phyloP scores from a whole-genome alignment of 202 grass and related monocot genomes.

The Setaria italica region DNA sequence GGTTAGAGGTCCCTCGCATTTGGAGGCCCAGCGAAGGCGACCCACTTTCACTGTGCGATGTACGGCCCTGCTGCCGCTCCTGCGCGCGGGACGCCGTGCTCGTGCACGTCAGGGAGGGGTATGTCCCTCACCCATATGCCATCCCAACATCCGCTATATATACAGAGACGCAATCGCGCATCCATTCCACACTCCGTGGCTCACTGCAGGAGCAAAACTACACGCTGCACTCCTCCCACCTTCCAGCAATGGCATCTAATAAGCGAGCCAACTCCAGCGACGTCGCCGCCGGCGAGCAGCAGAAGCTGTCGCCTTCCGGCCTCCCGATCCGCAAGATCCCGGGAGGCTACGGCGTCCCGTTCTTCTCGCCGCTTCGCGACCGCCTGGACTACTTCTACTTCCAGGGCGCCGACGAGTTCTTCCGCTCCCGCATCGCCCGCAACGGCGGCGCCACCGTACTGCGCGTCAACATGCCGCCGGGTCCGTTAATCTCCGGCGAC shows the following conservation, averaged over 20 bases:
- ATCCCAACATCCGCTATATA: no score
- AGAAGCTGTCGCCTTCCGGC: constrained; percentile 50
- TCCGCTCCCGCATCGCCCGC: constrained; percentile 55
- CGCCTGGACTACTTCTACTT: constrained; percentile 83
- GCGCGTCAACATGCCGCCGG: constrained; percentile 67
- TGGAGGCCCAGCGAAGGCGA: no score
- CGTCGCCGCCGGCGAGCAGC: neutral
- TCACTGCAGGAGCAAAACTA: no score
- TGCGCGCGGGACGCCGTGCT: no score
- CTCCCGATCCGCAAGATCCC: constrained; percentile 59
- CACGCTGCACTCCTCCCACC: no score
- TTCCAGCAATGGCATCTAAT: neutral
- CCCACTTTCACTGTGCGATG: no score
- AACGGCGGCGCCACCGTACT: constrained; percentile 71
- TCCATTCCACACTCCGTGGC: no score
- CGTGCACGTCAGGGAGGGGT: no score
- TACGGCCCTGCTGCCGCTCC: no score
- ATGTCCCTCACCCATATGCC: no score
- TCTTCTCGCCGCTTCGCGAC: constrained; percentile 66
- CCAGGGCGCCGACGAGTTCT: constrained; percentile 64
- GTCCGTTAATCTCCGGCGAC: constrained; percentile 52
- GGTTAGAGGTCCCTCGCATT: no score
- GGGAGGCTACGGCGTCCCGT: constrained; percentile 62
- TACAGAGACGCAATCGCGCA: no score
- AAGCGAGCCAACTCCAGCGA: constrained; percentile 10